Conservation (phyloP, 2,329 filamentous ascomycete genomes). For the Aspergillus sclerotialis region DNA sequence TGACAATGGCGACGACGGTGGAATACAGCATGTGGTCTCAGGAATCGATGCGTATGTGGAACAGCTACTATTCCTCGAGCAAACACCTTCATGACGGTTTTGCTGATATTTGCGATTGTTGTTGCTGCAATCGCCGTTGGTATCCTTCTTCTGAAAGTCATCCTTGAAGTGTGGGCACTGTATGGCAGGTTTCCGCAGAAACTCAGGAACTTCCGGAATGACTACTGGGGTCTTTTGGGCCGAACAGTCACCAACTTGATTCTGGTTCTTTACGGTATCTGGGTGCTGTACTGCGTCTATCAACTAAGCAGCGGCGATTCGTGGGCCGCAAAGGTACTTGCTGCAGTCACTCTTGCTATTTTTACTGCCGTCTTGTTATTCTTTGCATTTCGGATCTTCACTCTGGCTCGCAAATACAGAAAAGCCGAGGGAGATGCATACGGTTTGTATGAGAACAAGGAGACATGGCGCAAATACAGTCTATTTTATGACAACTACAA, state of each 20-base stretch:
- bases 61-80: conserved; percentile 71
- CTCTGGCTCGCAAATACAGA: conserved; percentile 66
- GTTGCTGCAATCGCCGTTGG: conserved; percentile 76
- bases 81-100: conserved; percentile 93
- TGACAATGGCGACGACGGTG: conserved; percentile 23
- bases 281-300: conserved; percentile 93
- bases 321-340: conserved; percentile 81
- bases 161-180: conserved; percentile 86
- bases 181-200: conserved; percentile 77
- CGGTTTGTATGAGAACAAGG: conserved; percentile 78
- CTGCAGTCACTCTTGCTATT: conserved; percentile 68
- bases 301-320: conserved; percentile 93
- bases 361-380: conserved; percentile 78
- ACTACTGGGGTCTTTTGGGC: conserved; percentile 91
- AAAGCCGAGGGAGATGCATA: conserved; percentile 64
- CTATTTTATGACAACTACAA: conserved; percentile 96
- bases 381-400: conserved; percentile 79
- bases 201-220: conserved; percentile 78
- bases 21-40: conserved; percentile 52
- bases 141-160: conserved; percentile 82
- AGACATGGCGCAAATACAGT: conserved; percentile 90
- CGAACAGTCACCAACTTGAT: conserved; percentile 87
- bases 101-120: conserved; percentile 81
- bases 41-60: conserved; percentile 81
- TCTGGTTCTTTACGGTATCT: conserved; percentile 84